phyloP scores from a whole-genome alignment of 257 asterid species.

The Solanum commersonii region DNA sequence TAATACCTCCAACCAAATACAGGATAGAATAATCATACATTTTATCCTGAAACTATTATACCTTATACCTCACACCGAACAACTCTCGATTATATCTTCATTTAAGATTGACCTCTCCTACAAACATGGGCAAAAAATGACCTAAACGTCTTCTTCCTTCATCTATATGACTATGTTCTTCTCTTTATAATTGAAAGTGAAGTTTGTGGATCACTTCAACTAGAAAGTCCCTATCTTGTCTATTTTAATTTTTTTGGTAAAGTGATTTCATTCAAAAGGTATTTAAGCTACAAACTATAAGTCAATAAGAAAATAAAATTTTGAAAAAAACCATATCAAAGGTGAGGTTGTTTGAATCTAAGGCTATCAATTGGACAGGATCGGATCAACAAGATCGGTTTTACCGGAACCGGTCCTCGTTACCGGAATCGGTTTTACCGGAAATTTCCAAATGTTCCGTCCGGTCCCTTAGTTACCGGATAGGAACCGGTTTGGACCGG shows the following conservation, averaged over 20 bases:
- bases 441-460: no score
- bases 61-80: no score
- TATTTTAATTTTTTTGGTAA: neutral
- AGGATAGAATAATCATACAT: no score
- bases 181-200: neutral
- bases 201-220: neutral
- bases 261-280: neutral
- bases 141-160: neutral
- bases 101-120: slow-evolving; percentile 7
- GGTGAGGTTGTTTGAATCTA: neutral
- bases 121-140: neutral
- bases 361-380: no score
- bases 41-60: no score
- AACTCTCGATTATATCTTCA: neutral
- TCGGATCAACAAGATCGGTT: no score
- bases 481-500: no score
- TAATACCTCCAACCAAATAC: neutral
- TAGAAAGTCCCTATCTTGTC: neutral
- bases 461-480: no score
- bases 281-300: neutral
- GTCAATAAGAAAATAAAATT: neutral
- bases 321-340: neutral
- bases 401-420: no score
- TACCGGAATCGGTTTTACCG: no score
- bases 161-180: neutral